Evolutionary conservation across 2,329 filamentous ascomycete species (phyloP), one percentile per base, ranked within the genome.

Genomic region (Diaporthe citriasiana): DNA sequence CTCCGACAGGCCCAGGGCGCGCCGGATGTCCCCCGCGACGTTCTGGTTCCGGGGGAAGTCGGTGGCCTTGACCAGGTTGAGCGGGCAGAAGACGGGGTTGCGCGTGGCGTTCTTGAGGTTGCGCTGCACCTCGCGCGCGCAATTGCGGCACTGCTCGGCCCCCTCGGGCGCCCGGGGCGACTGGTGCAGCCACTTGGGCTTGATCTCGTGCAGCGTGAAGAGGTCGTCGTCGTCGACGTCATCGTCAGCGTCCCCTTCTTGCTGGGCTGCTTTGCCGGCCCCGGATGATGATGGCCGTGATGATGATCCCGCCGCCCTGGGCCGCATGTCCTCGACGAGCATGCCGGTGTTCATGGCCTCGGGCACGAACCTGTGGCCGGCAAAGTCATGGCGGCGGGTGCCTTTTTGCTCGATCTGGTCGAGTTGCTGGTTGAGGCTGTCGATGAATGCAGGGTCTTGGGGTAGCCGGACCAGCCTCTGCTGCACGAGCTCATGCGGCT

Each of bases 131-230:
- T 86, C 83, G 59, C 84, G 84, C 50, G 94, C 94, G 81, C 94
- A 97, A 51, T 93, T 95, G 42, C 94, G 90, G 83, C 94, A 97
- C 68, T 93, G 87, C 68, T 85, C 88, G 53, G 93, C 89, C 38
- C 84, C 82, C 0, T 80, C 35, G 1, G 94, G 94, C 0, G 94
- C 93, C 50, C 90, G 91, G 5, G 92, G 93, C 2, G 93, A 95
- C 81, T 95, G 93, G 12, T 88, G 84, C 35, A 97, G 88, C 94
- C 94, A 97, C 83, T 97, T 97, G 19, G 94, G 94, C 81, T 97
- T 97, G 83, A 96, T 93, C 81, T 96, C 93, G 72, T 94, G 84
- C 42, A 93, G 69, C 42, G 25, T 70, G 65, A 42, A 35, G 35
- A 42, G 50, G 45, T 33, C 72, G 40, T 47, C 30, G 3, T 51